phyloP scores from a whole-genome alignment of 2,329 filamentous ascomycete species.

The Penicillium sclerotiorum region DNA sequence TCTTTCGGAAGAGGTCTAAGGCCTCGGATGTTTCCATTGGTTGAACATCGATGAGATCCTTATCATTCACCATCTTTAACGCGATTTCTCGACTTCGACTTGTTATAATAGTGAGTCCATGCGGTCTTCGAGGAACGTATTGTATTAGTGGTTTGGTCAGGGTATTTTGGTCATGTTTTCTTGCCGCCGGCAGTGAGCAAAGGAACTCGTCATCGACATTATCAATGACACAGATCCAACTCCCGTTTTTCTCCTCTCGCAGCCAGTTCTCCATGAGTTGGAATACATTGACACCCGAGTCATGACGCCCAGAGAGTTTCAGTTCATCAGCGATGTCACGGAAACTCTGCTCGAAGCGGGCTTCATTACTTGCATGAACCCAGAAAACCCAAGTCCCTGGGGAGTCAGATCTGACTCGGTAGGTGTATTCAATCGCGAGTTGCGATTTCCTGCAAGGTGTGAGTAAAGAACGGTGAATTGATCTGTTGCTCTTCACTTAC shows the following conservation, averaged over 20 bases:
- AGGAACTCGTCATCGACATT: constrained; percentile 18
- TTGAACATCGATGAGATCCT: constrained; percentile 19
- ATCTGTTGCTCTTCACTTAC: too few relatives aligned
- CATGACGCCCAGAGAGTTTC: constrained; percentile 23
- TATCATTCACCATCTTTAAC: constrained; percentile 8
- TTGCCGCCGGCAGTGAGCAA: neutral
- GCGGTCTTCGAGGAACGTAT: constrained; percentile 20
- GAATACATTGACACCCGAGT: constrained; percentile 37
- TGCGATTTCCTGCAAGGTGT: neutral
- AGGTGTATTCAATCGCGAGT: neutral
- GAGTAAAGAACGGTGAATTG: too few relatives aligned
- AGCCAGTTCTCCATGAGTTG: constrained; percentile 29
- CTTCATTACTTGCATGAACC: constrained; percentile 1
- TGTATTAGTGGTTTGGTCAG: constrained; percentile 5
- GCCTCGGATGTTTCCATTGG: constrained; percentile 31
- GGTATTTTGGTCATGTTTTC: constrained; percentile 1
- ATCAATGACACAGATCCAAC: constrained; percentile 31
- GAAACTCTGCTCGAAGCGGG: neutral
- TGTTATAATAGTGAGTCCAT: constrained; percentile 24
- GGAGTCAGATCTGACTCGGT: neutral
- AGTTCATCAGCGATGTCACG: neutral
- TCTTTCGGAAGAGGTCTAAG: constrained; percentile 31
- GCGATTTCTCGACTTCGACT: constrained; percentile 17
- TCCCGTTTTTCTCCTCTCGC: constrained; percentile 16
- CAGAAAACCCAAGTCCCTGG: neutral